These are phyloP conservation scores for Perilla frutescens DNA, from an alignment of 257 asterid species.

Conservation along the genomic window DNA sequence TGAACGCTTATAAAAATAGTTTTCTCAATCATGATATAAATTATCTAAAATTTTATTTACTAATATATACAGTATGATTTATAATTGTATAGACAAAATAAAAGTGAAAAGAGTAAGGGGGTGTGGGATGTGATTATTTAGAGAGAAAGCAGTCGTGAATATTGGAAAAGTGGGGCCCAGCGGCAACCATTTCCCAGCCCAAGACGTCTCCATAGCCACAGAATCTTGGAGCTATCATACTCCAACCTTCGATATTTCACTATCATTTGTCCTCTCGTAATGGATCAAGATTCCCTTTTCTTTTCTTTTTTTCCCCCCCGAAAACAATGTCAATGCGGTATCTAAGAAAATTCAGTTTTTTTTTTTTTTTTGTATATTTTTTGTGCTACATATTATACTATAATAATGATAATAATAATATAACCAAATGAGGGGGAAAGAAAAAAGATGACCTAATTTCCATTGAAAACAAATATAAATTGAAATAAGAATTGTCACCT, in stretches of 20 bases:
- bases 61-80: too few species aligned
- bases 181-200: neutral
- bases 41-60: too few species aligned
- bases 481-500: too few species aligned
- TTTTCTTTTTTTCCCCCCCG: too few species aligned
- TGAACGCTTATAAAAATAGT: neutral
- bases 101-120: too few species aligned
- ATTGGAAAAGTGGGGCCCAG: slow-evolving; percentile 15
- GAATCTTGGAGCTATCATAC: slow-evolving; percentile 29
- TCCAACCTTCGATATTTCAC: slow-evolving; percentile 17
- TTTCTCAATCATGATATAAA: neutral
- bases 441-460: too few species aligned
- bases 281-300: neutral
- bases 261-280: neutral
- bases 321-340: neutral
- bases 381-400: too few species aligned
- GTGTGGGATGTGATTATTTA: too few species aligned
- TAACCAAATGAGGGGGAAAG: too few species aligned
- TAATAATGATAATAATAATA: too few species aligned
- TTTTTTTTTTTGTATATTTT: neutral
- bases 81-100: too few species aligned
- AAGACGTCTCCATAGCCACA: slow-evolving; percentile 22
- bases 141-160: slow-evolving; percentile 11
- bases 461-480: too few species aligned
- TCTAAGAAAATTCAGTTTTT: neutral